phyloP scores from a whole-genome alignment of 306 rosid species.

The Cucumis cinereus region DNA sequence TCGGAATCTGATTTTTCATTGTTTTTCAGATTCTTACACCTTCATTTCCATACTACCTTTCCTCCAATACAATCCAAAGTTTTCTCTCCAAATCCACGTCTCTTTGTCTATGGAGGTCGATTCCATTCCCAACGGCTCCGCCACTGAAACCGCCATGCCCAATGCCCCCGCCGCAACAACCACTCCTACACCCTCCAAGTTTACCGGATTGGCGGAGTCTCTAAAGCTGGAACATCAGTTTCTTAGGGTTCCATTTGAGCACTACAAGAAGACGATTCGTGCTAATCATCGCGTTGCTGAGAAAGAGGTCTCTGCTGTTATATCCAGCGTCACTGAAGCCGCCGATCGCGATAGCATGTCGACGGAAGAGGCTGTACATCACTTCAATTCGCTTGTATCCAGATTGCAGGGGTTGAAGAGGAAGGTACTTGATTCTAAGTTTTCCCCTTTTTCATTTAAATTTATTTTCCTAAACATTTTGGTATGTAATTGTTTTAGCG shows the following conservation, averaged over 20 bases:
- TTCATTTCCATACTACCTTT: background rate
- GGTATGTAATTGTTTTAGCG: background rate
- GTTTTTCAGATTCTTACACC: background rate
- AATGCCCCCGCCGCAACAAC: constrained; percentile 15
- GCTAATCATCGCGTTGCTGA: constrained; percentile 73
- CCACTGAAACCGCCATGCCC: constrained; percentile 10
- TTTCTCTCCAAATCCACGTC: background rate
- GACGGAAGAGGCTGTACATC: constrained; percentile 51
- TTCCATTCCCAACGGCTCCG: constrained; percentile 47
- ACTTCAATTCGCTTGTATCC: constrained; percentile 72
- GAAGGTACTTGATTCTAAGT: constrained; percentile 42
- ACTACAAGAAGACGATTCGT: constrained; percentile 92
- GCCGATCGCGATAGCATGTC: constrained; percentile 32
- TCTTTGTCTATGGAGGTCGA: constrained; percentile 28
- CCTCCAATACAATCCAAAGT: background rate
- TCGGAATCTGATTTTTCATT: background rate
- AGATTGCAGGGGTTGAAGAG: constrained; percentile 79
- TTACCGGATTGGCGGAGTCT: constrained; percentile 45
- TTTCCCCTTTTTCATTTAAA: background rate
- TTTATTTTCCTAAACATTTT: background rate
- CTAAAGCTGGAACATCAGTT: constrained; percentile 92
- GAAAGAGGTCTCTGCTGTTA: constrained; percentile 72
- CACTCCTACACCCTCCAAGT: constrained; percentile 26
- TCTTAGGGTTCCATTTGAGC: constrained; percentile 90
- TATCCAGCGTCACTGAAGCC: constrained; percentile 48